Evolutionary conservation across 2,329 filamentous ascomycete species (phyloP), one percentile per base, ranked within the genome.

Genomic region (Ramularia collo-cygni): DNA sequence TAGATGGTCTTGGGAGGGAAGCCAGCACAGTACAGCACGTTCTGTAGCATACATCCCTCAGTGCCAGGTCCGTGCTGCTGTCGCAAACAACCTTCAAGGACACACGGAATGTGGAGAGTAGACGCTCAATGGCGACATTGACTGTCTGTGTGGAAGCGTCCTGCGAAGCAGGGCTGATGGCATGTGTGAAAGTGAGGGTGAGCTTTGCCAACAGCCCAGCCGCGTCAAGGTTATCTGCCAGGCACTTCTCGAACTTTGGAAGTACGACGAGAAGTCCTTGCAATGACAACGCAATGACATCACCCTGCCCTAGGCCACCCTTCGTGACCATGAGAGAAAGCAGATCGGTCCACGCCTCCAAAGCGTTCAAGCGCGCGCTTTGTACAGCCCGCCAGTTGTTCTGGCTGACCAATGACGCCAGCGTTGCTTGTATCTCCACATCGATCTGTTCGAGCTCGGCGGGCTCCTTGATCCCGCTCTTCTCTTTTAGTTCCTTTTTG

Each of bases 51-150:
- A 85, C 75, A 42, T 92, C 80, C 36, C 92, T 81, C 28, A 98
- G 68, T 39, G 79, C 73, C 12, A 84, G 69, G 38, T 77, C 81
- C 4, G 82, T 80, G 2, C 80, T 75, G 57, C 84, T 81, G 46
- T 83, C 80, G 49, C 81, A 78, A 39, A 94, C 83, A 4, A 87
- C 86, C 52, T 81, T 76, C 10, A 95, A 71, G 46, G 85, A 89
- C 28, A 87, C 77, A 47, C 94, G 85, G 71, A 98, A 95, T 3
- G 96, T 75, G 57, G 95, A 84, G 58, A 88, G 89, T 1, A 96
- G 73, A 56, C 92, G 85, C 24, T 92, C 79, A 17, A 90, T 72
- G 59, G 87, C 86, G 26, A 82, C 71, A 38, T 67, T 69, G 33
- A 63, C 67, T 48, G 65, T 63, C 37, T 68, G 67, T 19, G 65